Conservation (phyloP, 768 basidiomycete species). For the Podaxis carcinomalis region DNA sequence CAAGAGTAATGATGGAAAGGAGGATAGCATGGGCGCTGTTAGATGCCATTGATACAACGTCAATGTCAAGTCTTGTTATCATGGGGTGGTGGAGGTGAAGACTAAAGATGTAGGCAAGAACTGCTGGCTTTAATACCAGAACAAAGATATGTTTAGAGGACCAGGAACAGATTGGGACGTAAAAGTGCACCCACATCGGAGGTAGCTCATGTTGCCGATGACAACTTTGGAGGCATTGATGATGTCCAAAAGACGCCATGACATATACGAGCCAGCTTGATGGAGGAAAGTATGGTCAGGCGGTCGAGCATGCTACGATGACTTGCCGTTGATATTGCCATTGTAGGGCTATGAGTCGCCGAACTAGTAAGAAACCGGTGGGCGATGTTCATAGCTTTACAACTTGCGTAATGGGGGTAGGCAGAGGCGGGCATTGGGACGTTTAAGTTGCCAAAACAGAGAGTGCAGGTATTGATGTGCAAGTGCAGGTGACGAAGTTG, state of each 20-base stretch:
- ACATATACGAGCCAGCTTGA: background rate
- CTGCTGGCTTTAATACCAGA: background rate
- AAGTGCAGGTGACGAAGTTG: background rate
- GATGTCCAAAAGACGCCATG: background rate
- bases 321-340: background rate
- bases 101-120: background rate
- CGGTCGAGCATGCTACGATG: background rate
- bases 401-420: conserved; percentile 2
- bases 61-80: background rate
- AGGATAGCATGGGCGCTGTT: background rate
- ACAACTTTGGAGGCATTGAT: background rate
- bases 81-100: no score
- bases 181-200: conserved; percentile 1
- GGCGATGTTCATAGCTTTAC: background rate
- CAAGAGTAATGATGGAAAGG: background rate
- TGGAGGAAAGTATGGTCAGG: conserved; percentile 8
- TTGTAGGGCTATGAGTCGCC: background rate
- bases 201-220: background rate
- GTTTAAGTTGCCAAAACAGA: background rate
- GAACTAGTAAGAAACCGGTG: background rate
- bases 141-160: background rate
- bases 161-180: background rate
- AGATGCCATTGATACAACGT: background rate
- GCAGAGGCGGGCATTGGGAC: background rate
- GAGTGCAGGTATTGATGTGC: background rate